Base-by-base conservation (phyloP, 306 rosid species). In the Pterocarpus macrocarpus region DNA sequence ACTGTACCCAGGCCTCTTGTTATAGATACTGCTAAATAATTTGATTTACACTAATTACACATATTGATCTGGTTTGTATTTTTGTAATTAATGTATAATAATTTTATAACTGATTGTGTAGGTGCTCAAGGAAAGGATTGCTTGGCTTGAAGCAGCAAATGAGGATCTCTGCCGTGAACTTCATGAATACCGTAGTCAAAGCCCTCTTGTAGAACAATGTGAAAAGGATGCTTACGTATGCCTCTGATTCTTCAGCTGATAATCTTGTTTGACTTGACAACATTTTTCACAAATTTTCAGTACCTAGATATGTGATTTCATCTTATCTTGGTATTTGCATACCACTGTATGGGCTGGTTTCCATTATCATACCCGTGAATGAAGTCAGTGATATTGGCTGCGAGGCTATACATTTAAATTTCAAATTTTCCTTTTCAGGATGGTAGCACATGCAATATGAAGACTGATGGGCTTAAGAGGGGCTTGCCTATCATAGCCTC, bases 101-200 rank as follows among this genome's bases (percentile, higher is more conserved):
- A 59, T 84, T 74, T 74, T 41, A 69, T 59, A 53, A 70, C 62
- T 82, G 61, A 65, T 75, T 80, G 28, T 65, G 77, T 66, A 95
- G 98, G 89, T 89, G 81, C 97, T 95, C 58, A 95, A 92, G 92
- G 98, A 95, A 88, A 88, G 97, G 76, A 91, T 95, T 86, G 15
- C 95, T 75, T 93, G 97, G 93, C 98, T 95, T 71, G 98, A 95
- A 89, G 91, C 97, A 85, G 92, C 98, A 77, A 95, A 95, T 84
- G 97, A 91, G 83, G 95, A 93, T 87, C 95, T 95, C 74, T 89
- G 93, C 75, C 89, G 91, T 50, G 97, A 95, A 86, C 97, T 95
- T 88, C 97, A 90, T 73, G 97, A 90, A 83, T 89, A 81, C 76
- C 95, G 94, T 57, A 95, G 90, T 63, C 90, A 90, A 88, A 86